Percentiles rank a stretch among this genome's conserved stretches.
These are phyloP conservation scores for Karstenula rhodostoma DNA, from an alignment of 2,329 filamentous ascomycete species.

Conservation along the genomic window DNA sequence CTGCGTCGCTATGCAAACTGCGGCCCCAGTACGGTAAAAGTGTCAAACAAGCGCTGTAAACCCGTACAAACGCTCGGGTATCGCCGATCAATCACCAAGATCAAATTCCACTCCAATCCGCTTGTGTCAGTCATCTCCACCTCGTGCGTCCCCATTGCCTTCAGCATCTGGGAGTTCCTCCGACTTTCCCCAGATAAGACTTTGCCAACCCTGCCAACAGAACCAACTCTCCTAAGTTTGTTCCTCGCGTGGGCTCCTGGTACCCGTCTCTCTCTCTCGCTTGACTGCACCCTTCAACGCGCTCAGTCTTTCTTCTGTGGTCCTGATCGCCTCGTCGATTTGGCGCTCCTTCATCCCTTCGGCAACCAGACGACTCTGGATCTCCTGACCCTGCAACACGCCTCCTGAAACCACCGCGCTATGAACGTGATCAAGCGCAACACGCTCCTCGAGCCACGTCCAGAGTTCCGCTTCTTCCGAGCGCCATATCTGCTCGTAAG, in stretches of 20 bases:
- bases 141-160: background rate
- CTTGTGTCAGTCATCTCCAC: too few species aligned
- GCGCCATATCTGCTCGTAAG: slow-evolving; percentile 93
- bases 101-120: background rate
- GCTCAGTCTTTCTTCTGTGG: slow-evolving; percentile 85
- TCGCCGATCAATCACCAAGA: slow-evolving; percentile 1
- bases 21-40: background rate
- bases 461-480: slow-evolving; percentile 87
- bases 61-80: slow-evolving; percentile 5
- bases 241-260: slow-evolving; percentile 33
- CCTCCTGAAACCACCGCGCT: slow-evolving; percentile 32
- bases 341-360: slow-evolving; percentile 74
- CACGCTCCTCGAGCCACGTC: slow-evolving; percentile 91
- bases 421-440: slow-evolving; percentile 69
- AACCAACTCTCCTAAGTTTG: slow-evolving; percentile 3
- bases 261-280: slow-evolving; percentile 32
- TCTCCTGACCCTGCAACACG: slow-evolving; percentile 45
- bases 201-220: background rate
- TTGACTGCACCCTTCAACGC: slow-evolving; percentile 76
- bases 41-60: background rate
- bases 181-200: background rate
- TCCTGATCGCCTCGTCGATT: slow-evolving; percentile 79
- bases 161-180: background rate
- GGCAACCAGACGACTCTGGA: slow-evolving; percentile 60
- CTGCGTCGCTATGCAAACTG: background rate